A percentile compares a stretch with the other conserved stretches of the same genome.
phyloP scores from a whole-genome alignment of 495 filamentous ascomycete species.

The Cercophora scortea region DNA sequence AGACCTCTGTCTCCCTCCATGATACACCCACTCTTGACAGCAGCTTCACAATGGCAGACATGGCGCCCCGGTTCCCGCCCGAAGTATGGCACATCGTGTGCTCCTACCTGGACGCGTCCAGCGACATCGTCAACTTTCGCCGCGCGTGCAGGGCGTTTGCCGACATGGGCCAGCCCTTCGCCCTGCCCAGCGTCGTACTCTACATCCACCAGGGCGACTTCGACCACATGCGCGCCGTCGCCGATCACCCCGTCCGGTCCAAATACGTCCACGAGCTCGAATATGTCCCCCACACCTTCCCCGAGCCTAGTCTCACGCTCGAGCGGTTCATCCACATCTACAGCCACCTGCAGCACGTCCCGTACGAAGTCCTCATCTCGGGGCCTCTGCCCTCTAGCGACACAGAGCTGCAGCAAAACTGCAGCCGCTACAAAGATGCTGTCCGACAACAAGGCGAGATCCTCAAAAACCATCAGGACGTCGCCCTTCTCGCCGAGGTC shows the following conservation, averaged over 20 bases:
- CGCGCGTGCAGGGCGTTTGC: background rate
- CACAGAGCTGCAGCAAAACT: background rate
- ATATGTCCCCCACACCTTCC: background rate
- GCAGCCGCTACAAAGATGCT: background rate
- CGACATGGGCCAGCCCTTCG: background rate
- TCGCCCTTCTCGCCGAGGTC: background rate
- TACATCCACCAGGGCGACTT: background rate
- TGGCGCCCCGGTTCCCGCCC: too few species aligned
- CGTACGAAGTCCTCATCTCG: background rate
- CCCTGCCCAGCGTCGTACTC: background rate
- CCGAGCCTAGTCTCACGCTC: background rate
- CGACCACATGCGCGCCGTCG: background rate
- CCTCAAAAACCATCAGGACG: background rate
- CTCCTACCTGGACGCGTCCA: too few species aligned
- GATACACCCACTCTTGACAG: too few species aligned
- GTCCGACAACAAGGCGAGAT: background rate
- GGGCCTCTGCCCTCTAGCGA: background rate
- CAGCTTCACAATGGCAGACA: too few species aligned
- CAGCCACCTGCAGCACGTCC: background rate
- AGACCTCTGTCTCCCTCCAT: too few species aligned
- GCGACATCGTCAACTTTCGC: background rate
- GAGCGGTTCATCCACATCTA: background rate
- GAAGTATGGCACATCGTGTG: too few species aligned
- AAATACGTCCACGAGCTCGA: conserved; percentile 1
- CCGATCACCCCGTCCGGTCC: background rate